These are phyloP conservation scores for Bipolaris zeicola DNA, from an alignment of 2,329 filamentous ascomycete genomes.

Conservation along the genomic window DNA sequence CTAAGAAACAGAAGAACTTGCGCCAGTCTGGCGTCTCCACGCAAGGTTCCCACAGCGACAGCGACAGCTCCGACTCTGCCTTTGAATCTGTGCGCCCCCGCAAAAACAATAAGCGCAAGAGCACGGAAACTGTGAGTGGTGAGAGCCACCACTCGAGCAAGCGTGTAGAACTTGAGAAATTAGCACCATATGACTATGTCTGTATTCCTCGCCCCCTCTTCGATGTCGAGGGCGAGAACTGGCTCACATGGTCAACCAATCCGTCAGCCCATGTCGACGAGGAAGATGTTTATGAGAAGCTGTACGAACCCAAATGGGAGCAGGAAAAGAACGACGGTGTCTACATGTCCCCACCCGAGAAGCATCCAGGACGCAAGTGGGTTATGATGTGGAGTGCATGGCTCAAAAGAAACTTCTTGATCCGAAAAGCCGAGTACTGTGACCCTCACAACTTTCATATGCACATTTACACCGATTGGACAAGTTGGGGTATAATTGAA, in stretches of 20 bases:
- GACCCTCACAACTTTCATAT: constrained; percentile 21
- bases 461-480: constrained; percentile 22
- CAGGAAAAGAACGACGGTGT: constrained; percentile 10
- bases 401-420: constrained; percentile 8
- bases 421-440: constrained; percentile 17
- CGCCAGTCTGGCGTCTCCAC: constrained; percentile 9
- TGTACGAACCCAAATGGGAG: constrained; percentile 13
- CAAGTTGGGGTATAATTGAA: constrained; percentile 21
- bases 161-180: neutral
- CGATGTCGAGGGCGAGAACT: constrained; percentile 17
- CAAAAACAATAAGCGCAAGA: constrained; percentile 3
- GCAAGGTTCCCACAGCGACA: constrained; percentile 6
- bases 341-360: constrained; percentile 5
- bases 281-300: constrained; percentile 2
- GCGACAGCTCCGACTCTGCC: constrained; percentile 7
- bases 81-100: constrained; percentile 5
- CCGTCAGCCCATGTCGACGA: constrained; percentile 3
- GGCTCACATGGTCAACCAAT: constrained; percentile 3
- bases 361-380: constrained; percentile 26
- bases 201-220: constrained; percentile 23
- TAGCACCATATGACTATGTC: constrained; percentile 18
- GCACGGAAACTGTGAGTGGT: neutral
- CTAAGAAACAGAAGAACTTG: constrained; percentile 18
- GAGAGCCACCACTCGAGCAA: neutral
- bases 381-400: constrained; percentile 24